Percentiles rank a stretch among this genome's conserved stretches.
phyloP scores from a whole-genome alignment of 257 asterid genomes.

The Petunia axillaris region DNA sequence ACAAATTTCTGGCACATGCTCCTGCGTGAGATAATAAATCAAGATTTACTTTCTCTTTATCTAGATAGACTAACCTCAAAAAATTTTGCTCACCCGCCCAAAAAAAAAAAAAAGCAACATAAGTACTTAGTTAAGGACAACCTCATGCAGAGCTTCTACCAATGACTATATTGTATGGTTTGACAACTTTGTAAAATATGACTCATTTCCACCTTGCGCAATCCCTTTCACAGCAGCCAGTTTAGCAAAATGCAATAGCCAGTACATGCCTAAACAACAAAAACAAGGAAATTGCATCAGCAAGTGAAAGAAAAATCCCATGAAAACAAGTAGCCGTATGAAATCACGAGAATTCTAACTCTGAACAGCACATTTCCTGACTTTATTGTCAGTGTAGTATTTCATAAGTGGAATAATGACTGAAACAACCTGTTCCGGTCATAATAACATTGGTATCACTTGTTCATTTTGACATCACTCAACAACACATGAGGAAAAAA shows the following conservation, averaged over 20 bases:
- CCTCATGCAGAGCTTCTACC: too few species aligned
- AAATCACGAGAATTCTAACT: slow-evolving; percentile 41
- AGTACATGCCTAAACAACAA: slow-evolving; percentile 43
- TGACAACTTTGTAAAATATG: too few species aligned
- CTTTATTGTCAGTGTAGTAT: slow-evolving; percentile 41
- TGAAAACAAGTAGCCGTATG: slow-evolving; percentile 19
- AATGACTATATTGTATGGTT: too few species aligned
- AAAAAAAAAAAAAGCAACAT: too few species aligned
- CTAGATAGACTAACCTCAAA: slow-evolving; percentile 79
- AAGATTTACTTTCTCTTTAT: slow-evolving; percentile 70
- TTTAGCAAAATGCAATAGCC: too few species aligned
- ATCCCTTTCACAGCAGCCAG: too few species aligned
- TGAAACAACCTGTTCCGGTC: slow-evolving; percentile 75
- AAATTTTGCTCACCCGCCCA: too few species aligned
- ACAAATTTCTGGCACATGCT: slow-evolving; percentile 89
- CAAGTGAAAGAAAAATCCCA: not conserved
- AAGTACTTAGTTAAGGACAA: slow-evolving; percentile 63
- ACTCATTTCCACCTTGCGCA: too few species aligned
- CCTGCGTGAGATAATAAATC: slow-evolving; percentile 51
- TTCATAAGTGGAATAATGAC: slow-evolving; percentile 82
- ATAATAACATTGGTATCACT: not conserved
- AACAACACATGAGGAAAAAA: slow-evolving; percentile 70
- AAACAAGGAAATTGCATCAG: slow-evolving; percentile 27
- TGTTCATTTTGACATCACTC: slow-evolving; percentile 36
- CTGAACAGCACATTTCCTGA: slow-evolving; percentile 88